Evolutionary conservation across 257 asterid species (phyloP).

Genomic region (Rehmannia glutinosa): DNA sequence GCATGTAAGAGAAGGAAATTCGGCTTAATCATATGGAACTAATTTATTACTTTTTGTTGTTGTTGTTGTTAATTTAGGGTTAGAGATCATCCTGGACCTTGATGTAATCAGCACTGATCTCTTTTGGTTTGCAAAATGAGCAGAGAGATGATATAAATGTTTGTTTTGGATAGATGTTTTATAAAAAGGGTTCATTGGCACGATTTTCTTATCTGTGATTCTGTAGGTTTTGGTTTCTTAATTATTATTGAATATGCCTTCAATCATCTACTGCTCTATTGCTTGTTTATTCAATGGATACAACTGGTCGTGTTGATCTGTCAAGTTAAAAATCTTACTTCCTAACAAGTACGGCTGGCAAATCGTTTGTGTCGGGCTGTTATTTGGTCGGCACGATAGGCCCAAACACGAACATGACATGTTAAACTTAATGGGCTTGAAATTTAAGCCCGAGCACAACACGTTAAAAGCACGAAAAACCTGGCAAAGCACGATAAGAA

Average conservation of each 20-base stretch:
- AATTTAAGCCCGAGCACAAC: too few species aligned
- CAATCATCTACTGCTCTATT: background rate
- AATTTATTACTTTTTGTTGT: background rate
- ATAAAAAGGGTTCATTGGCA: background rate
- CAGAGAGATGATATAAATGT: constrained; percentile 9
- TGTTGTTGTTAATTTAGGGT: background rate
- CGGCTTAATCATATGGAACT: constrained; percentile 9
- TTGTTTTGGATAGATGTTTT: background rate
- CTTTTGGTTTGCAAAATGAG: constrained; percentile 15
- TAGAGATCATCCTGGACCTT: constrained; percentile 9
- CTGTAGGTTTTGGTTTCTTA: background rate
- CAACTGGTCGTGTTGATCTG: too few species aligned
- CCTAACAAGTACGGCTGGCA: too few species aligned
- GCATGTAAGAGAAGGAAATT: constrained; percentile 15
- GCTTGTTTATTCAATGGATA: background rate
- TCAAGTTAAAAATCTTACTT: too few species aligned
- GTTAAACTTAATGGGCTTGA: too few species aligned
- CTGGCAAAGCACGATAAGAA: too few species aligned
- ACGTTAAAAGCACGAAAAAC: too few species aligned
- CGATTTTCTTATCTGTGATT: background rate
- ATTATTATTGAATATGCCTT: background rate
- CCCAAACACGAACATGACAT: too few species aligned
- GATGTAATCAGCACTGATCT: constrained; percentile 17
- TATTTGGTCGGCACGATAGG: too few species aligned
- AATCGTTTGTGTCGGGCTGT: too few species aligned